A percentile compares a stretch with the other conserved stretches of the same genome.
These are phyloP conservation scores for Annulohypoxylon moriforme DNA, from an alignment of 495 filamentous ascomycete species.

Conservation along the genomic window DNA sequence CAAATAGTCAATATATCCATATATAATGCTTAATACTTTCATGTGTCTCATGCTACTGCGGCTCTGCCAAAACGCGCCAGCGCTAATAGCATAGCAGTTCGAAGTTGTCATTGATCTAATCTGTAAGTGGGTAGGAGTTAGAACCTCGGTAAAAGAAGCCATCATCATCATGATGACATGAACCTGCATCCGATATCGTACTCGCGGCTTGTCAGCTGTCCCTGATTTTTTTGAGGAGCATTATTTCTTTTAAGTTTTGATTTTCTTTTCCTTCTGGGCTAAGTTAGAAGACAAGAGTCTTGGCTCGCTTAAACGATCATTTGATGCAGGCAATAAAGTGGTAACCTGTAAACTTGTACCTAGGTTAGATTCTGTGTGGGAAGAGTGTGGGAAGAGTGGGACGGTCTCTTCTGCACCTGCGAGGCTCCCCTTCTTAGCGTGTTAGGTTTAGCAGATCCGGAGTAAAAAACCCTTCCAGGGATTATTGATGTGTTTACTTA, in stretches of 20 bases:
- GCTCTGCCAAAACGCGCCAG: constrained; percentile 38
- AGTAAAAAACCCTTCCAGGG: constrained; percentile 21
- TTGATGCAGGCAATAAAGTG: constrained; percentile 28
- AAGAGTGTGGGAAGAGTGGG: not conserved
- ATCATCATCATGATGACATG: constrained; percentile 35
- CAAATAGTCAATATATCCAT: not conserved
- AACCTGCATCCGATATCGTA: constrained; percentile 4
- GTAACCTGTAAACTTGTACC: constrained; percentile 34
- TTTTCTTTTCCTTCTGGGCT: constrained; percentile 7
- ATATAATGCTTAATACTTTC: not conserved
- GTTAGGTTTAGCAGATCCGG: constrained; percentile 41
- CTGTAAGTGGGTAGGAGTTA: not conserved
- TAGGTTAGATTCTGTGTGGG: constrained; percentile 27
- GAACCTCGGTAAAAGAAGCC: constrained; percentile 7
- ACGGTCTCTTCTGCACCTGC: constrained; percentile 7
- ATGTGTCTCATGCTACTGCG: constrained; percentile 17
- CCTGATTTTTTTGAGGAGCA: constrained; percentile 2
- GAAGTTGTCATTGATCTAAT: constrained; percentile 34
- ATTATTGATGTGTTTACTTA: not conserved
- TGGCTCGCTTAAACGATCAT: constrained; percentile 20
- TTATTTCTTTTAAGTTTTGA: constrained; percentile 1
- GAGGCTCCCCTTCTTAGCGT: constrained; percentile 26
- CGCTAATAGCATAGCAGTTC: constrained; percentile 21
- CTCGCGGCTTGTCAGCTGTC: not conserved
- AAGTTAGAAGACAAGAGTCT: constrained; percentile 11